Conservation (phyloP, 345 rosid genomes). For the Aquilaria sinensis region DNA sequence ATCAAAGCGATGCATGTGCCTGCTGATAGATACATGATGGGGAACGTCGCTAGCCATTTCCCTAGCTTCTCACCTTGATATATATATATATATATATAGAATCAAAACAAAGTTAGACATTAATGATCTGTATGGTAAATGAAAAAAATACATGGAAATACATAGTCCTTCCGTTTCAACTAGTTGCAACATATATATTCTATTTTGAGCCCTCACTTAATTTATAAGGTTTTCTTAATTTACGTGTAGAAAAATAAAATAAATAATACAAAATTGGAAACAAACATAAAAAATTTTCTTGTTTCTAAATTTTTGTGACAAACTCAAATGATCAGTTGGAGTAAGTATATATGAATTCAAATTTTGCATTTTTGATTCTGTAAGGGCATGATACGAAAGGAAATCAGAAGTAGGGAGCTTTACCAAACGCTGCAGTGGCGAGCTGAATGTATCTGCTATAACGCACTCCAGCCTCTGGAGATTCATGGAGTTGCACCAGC, state of each 20-base stretch:
- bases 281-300: not conserved
- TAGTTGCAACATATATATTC: too few relatives aligned
- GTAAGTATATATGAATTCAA: too few relatives aligned
- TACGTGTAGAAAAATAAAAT: too few relatives aligned
- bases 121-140: too few relatives aligned
- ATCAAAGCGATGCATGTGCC: slow-evolving; percentile 56
- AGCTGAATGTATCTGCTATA: slow-evolving; percentile 71
- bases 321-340: too few relatives aligned
- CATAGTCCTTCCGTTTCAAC: not conserved
- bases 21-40: slow-evolving; percentile 56
- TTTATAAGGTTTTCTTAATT: too few relatives aligned
- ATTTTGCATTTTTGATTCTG: too few relatives aligned
- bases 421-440: slow-evolving; percentile 57
- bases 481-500: slow-evolving; percentile 81
- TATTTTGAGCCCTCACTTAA: too few relatives aligned
- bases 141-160: not conserved
- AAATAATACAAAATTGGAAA: too few relatives aligned
- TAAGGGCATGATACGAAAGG: too few relatives aligned
- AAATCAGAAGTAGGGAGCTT: not conserved
- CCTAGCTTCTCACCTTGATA: slow-evolving; percentile 40
- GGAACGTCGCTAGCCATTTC: slow-evolving; percentile 44
- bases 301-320: not conserved
- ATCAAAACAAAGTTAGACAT: not conserved
- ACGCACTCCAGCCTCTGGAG: slow-evolving; percentile 43
- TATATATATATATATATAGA: not conserved